Evolutionary conservation across 306 rosid species (phyloP), one percentile per base, ranked within the genome.

Genomic region (Argentina anserina): DNA sequence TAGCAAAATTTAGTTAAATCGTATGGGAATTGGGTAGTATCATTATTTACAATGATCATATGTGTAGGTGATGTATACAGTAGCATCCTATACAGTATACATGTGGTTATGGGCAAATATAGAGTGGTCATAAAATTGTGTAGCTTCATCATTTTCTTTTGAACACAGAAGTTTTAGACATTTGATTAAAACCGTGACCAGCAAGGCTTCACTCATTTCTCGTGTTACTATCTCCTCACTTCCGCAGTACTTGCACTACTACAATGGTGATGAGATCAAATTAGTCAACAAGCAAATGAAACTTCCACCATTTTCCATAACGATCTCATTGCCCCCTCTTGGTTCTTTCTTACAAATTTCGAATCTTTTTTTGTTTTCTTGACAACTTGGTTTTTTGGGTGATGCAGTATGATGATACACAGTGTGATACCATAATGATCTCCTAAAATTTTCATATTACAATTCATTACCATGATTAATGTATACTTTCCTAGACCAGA

Each of bases 281-380:
- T 34, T 82, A 86, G 94, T 88, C 94, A 90, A 90, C 90, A 62
- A 72, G 70, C 89, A 75, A 76, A 84, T 91, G 84, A 88, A 85
- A 78, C 28, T 63, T 78, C 58, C 77, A 66, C 72, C 61, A 70
- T 77, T 76, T 89, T 84, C 83, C 75, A 81, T 74, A 42, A 52
- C 66, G 66, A 67, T 79, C 47, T 82, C 80, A 76, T 80, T 62
- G 74, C 90, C 75, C 79, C 64, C 17, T 11, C 31, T 81, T 66
- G 65, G 39, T 58, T 79, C 58, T 31, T 74, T 50, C 75, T 23
- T 46, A 9, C 50, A 15, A 29, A 14, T 37, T 25, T 74, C 33
- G 83, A 74, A 79, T 73, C 67, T 74, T 74, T 63, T 37, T 39
- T 52, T 68, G 50, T 76, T 56, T 42, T 67, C 20, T 41, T 46